Conservation (phyloP, 768 basidiomycete genomes). For the Leccinum disarticulatum region DNA sequence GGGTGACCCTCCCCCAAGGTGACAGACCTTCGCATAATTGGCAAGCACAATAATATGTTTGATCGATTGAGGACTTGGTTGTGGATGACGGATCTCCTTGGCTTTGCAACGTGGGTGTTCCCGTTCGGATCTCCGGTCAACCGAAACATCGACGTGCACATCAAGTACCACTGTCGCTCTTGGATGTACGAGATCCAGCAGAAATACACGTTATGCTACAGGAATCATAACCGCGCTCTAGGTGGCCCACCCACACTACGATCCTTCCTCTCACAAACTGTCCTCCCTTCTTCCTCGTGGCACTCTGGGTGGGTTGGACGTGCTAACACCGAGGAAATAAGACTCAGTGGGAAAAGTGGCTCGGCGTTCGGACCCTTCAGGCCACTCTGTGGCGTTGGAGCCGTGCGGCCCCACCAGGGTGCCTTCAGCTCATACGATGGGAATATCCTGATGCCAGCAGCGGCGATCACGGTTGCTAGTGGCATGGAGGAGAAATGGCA, state of each 20-base stretch:
- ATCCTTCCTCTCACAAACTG: neutral
- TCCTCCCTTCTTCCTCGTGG: neutral
- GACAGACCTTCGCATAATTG: too few relatives aligned
- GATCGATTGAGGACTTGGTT: too few relatives aligned
- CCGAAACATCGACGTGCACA: slow-evolving; percentile 11
- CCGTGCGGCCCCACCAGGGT: neutral
- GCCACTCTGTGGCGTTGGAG: neutral
- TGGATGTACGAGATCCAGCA: slow-evolving; percentile 2
- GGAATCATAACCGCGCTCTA: neutral
- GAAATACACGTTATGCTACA: slow-evolving; percentile 13
- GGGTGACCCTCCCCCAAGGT: too few relatives aligned
- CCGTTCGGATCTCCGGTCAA: neutral
- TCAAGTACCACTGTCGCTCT: slow-evolving; percentile 27
- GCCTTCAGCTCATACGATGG: neutral
- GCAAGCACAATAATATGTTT: too few relatives aligned
- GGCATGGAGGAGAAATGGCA: neutral
- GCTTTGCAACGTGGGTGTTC: slow-evolving; percentile 3
- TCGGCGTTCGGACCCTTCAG: neutral
- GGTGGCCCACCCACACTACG: neutral
- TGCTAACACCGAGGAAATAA: neutral
- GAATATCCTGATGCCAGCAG: neutral
- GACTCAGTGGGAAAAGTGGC: neutral
- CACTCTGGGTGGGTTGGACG: neutral
- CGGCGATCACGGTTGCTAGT: neutral
- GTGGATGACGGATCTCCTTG: neutral